Evolutionary conservation across 345 rosid genomes (phyloP).

Genomic region (Gossypium stocksii): DNA sequence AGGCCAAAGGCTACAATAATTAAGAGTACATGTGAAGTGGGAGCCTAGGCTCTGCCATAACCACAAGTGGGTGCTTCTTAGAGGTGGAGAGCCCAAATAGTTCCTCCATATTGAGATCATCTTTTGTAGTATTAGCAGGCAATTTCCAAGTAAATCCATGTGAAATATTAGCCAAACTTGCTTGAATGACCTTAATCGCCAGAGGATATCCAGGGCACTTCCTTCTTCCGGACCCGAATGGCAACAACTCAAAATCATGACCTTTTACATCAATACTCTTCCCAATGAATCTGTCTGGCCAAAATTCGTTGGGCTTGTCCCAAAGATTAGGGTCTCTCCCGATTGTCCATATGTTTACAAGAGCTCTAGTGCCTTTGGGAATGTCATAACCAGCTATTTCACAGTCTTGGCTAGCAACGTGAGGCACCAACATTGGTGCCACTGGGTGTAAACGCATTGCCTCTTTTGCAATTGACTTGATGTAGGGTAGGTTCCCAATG

Average conservation of each 20-base stretch:
- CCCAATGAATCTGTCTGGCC: conserved; percentile 48
- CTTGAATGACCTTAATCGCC: conserved; percentile 52
- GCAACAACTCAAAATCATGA: conserved; percentile 49
- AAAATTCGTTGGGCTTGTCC: conserved; percentile 52
- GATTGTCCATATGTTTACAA: conserved; percentile 50
- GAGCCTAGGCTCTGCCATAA: conserved; percentile 36
- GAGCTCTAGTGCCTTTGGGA: conserved; percentile 14
- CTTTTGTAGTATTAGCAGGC: conserved; percentile 23
- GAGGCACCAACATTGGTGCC: conserved; percentile 52
- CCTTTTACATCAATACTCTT: conserved; percentile 50
- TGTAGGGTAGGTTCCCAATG: conserved; percentile 39
- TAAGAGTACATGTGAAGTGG: conserved; percentile 29
- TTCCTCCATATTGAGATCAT: conserved; percentile 56
- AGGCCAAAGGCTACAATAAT: not conserved
- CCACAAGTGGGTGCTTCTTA: conserved; percentile 40
- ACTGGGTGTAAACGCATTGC: conserved; percentile 64
- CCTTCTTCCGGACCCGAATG: conserved; percentile 68
- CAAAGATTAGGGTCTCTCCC: conserved; percentile 41
- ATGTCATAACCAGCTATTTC: conserved; percentile 40
- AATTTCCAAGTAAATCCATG: conserved; percentile 63
- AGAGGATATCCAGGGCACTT: conserved; percentile 68
- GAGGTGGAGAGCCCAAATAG: conserved; percentile 56
- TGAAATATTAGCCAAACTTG: conserved; percentile 47
- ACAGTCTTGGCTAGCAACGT: conserved; percentile 34
- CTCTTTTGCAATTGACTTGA: conserved; percentile 47